Evolutionary conservation across 176 grass and related monocot genomes (phyloP).

Genomic region (barley (Hordeum vulgare)): DNA sequence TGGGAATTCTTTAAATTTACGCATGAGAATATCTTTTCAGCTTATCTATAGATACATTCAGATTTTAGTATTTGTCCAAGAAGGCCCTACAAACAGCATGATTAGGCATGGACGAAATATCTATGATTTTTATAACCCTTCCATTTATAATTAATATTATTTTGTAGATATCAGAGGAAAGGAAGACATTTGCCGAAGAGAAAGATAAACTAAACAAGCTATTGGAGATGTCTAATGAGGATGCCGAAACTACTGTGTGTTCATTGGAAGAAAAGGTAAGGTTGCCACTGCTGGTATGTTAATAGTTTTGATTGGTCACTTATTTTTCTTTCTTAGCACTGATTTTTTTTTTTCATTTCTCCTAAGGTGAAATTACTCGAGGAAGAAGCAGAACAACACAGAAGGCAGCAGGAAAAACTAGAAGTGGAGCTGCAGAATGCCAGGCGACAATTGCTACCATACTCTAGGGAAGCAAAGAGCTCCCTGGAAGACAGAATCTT

Average conservation of each 20-base stretch:
- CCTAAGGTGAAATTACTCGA: constrained; percentile 65
- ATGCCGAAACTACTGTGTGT: constrained; percentile 65
- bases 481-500: constrained; percentile 14
- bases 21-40: not conserved
- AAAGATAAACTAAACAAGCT: constrained; percentile 83
- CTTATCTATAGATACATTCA: not conserved
- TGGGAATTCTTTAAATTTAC: not conserved
- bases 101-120: not conserved
- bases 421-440: constrained; percentile 74
- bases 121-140: not conserved
- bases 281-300: not conserved
- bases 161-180: constrained; percentile 63
- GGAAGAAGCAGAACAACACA: constrained; percentile 60
- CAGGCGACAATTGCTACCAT: constrained; percentile 48
- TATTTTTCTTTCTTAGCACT: not conserved
- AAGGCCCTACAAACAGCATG: not conserved
- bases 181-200: constrained; percentile 58
- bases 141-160: not conserved
- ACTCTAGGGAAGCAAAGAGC: constrained; percentile 24
- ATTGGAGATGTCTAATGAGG: constrained; percentile 70
- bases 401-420: constrained; percentile 51
- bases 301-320: not conserved
- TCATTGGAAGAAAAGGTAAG: constrained; percentile 71
- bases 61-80: not conserved
- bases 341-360: constrained; percentile 15